These are phyloP conservation scores for Macadamia integrifolia DNA, from an alignment of 164 flowering plant genomes.

Conservation along the genomic window DNA sequence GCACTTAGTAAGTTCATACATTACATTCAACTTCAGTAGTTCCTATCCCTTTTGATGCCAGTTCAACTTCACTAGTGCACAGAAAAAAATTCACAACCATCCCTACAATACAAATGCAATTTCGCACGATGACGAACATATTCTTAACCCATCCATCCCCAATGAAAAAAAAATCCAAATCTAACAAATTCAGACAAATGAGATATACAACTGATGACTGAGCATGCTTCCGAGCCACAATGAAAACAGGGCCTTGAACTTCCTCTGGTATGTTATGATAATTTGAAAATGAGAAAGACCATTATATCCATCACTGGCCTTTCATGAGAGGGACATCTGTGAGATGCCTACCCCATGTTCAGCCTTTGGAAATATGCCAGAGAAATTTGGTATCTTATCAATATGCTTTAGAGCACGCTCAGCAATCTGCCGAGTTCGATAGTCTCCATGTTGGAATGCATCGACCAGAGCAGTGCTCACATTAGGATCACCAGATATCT, in stretches of 20 bases:
- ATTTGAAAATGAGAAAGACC: neutral
- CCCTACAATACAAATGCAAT: neutral
- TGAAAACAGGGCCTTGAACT: conserved; percentile 4
- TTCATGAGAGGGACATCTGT: neutral
- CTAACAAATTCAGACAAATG: neutral
- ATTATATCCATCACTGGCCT: neutral
- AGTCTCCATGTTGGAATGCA: conserved; percentile 84
- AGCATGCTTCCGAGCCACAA: neutral
- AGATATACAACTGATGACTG: neutral
- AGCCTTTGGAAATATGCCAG: conserved; percentile 52
- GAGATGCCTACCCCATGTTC: conserved; percentile 31
- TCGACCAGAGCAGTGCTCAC: conserved; percentile 88
- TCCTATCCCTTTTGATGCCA: no score
- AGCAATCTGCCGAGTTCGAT: conserved; percentile 75
- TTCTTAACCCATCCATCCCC: neutral
- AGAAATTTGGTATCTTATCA: conserved; percentile 89
- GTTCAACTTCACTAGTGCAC: neutral
- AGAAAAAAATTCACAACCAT: neutral
- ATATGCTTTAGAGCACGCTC: conserved; percentile 87
- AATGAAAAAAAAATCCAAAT: neutral
- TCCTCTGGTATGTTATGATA: neutral
- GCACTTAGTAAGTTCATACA: no score
- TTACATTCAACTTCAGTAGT: no score
- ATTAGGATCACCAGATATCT: conserved; percentile 48
- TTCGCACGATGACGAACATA: neutral